phyloP scores from a whole-genome alignment of 2,329 filamentous ascomycete genomes.

The Aspergillus intermedius region DNA sequence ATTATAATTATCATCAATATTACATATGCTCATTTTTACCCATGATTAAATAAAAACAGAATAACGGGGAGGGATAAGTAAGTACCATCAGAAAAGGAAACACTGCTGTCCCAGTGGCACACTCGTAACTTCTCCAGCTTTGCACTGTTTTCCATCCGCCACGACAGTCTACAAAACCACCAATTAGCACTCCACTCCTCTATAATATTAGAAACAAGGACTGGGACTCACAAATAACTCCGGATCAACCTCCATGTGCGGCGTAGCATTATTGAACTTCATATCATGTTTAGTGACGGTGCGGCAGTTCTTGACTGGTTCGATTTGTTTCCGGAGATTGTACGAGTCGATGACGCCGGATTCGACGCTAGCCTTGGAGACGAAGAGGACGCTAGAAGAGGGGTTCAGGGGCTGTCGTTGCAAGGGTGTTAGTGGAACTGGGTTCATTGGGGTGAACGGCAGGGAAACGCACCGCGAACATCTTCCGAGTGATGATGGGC shows the following conservation, averaged over 20 bases:
- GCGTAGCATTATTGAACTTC: conserved; percentile 74
- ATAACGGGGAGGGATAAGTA: not conserved
- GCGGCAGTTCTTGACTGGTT: conserved; percentile 67
- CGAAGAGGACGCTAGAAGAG: conserved; percentile 66
- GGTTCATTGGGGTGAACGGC: not conserved
- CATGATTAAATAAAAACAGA: no score
- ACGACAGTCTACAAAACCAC: conserved; percentile 53
- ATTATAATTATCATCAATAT: no score
- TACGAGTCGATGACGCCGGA: conserved; percentile 60
- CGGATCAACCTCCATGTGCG: conserved; percentile 78
- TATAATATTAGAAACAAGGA: not conserved
- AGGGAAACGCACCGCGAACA: conserved; percentile 56
- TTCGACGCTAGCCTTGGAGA: conserved; percentile 61
- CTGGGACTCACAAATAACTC: conserved; percentile 61
- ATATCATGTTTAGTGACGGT: conserved; percentile 71
- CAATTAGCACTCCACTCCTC: not conserved
- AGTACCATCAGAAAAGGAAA: conserved; percentile 59
- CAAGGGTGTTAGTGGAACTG: not conserved
- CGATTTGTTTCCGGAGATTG: conserved; percentile 65
- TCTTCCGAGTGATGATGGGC: conserved; percentile 70
- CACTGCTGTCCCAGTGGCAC: conserved; percentile 69
- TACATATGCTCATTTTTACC: not conserved
- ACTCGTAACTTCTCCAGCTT: conserved; percentile 59
- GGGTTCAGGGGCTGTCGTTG: conserved; percentile 53
- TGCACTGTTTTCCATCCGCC: conserved; percentile 66